Evolutionary conservation across 257 asterid species (phyloP), one percentile per base, ranked within the genome.

Genomic region (Fraxinus americana): DNA sequence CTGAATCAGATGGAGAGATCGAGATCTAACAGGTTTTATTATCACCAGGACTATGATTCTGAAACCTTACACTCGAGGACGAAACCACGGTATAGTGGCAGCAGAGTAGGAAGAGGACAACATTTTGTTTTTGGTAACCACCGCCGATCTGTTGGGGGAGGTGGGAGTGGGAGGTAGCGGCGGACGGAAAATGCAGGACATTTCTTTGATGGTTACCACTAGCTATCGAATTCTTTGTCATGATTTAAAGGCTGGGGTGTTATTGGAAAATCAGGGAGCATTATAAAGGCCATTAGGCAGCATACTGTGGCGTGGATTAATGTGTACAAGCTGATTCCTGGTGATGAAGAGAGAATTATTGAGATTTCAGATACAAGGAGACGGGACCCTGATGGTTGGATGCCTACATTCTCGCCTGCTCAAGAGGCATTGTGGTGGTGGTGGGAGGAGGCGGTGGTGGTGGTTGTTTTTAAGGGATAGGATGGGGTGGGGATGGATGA

Each of bases 221-320:
- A 91, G 93, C 75, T 95, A 93, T 68, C 88, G 98, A 72, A 91
- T 93, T 77, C 74, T 95, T 65, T 95, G 99, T 59, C 97, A 93
- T 76, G 97, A 95, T 45, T 85, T 86, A 39, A 95, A 91, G 86
- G 99, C 94, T 1, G 98, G 4, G 98, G 99, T n/a, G 99, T 93
- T 61, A 95, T 95, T 85, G 99, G 99, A 77, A 95, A 95, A 79
- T 92, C 98, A 0, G 99, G 99, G 67, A 91, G 97, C 75, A 95
- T 95, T 32, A 91, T 95, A 38, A 93, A 89, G 91, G 77, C 97
- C 48, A 95, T 95, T 77, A 91, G 99, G 84, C 97, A 92, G 87
- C 98, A 90, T 48, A 95, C 99, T 0, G 98, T 98, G 35, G 99
- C 99, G 75, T 93, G 97, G 97, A 84, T 95, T 82, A 95, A 95